These are phyloP conservation scores for Syzygium jambos DNA, from an alignment of 345 rosid genomes.

Conservation along the genomic window DNA sequence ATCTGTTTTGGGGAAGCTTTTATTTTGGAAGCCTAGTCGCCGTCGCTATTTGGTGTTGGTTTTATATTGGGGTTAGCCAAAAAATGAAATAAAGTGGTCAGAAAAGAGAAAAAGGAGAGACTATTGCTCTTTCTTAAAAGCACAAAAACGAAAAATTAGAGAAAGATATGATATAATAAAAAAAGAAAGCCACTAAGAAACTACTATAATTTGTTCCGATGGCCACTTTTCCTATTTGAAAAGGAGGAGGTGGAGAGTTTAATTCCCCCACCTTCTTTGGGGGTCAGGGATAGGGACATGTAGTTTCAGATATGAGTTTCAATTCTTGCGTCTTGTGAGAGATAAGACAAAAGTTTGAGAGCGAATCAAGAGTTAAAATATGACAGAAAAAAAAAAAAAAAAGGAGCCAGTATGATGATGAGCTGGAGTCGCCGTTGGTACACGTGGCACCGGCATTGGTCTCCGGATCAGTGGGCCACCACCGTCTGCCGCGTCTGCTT, in stretches of 20 bases:
- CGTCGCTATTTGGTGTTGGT: neutral
- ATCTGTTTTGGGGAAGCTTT: neutral
- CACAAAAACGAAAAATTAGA: neutral
- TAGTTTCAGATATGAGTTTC: no score
- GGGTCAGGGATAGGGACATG: no score
- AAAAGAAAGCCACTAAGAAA: no score
- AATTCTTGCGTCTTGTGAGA: fast-evolving
- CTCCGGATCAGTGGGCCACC: neutral
- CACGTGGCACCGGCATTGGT: neutral
- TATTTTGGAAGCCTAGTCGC: neutral
- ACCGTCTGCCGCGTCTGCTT: neutral
- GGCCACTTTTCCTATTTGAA: no score
- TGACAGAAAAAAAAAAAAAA: no score
- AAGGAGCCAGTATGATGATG: neutral
- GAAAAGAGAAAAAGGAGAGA: neutral
- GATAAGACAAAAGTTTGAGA: no score
- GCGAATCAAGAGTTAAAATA: no score
- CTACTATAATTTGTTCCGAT: fast-evolving
- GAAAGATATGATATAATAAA: neutral
- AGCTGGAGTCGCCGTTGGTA: neutral
- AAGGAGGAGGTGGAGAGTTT: no score
- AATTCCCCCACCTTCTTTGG: no score
- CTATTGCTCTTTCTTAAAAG: neutral
- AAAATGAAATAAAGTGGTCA: neutral
- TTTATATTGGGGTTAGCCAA: neutral